phyloP scores from a whole-genome alignment of 75 land plant species.

The Ceratopteris richardii region DNA sequence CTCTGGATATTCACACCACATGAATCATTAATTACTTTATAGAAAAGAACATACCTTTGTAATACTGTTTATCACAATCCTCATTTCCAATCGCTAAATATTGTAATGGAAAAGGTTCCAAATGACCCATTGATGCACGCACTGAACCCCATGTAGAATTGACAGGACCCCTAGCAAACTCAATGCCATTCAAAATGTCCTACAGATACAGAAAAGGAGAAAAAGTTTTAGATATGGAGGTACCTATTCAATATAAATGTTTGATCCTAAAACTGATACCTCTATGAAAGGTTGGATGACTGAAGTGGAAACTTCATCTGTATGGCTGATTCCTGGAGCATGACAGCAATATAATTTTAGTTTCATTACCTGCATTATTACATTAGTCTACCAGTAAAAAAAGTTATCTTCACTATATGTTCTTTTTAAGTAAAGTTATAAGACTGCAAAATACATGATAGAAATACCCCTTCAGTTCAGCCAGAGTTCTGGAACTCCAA shows the following conservation, averaged over 20 bases:
- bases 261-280: slow-evolving; percentile 25
- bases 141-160: slow-evolving; percentile 76
- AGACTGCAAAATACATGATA: too few relatives aligned
- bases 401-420: too few relatives aligned
- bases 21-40: too few relatives aligned
- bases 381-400: too few relatives aligned
- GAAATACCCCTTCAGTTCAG: too few relatives aligned
- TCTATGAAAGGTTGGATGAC: slow-evolving; percentile 62
- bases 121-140: slow-evolving; percentile 86
- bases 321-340: slow-evolving; percentile 68
- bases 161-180: slow-evolving; percentile 79
- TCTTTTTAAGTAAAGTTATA: too few relatives aligned
- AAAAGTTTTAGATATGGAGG: not conserved
- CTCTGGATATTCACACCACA: not conserved
- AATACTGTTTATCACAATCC: slow-evolving; percentile 73
- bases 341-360: too few relatives aligned
- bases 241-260: too few relatives aligned
- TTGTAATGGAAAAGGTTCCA: slow-evolving; percentile 70
- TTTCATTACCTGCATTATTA: too few relatives aligned
- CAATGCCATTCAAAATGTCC: slow-evolving; percentile 84
- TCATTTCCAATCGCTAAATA: slow-evolving; percentile 88
- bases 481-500: too few relatives aligned
- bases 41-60: slow-evolving; percentile 33
- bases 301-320: slow-evolving; percentile 55
- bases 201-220: too few relatives aligned